A percentile compares a stretch with the other conserved stretches of the same genome.
phyloP scores from a whole-genome alignment of 2,329 filamentous ascomycete species.

The Penicillium sp. region DNA sequence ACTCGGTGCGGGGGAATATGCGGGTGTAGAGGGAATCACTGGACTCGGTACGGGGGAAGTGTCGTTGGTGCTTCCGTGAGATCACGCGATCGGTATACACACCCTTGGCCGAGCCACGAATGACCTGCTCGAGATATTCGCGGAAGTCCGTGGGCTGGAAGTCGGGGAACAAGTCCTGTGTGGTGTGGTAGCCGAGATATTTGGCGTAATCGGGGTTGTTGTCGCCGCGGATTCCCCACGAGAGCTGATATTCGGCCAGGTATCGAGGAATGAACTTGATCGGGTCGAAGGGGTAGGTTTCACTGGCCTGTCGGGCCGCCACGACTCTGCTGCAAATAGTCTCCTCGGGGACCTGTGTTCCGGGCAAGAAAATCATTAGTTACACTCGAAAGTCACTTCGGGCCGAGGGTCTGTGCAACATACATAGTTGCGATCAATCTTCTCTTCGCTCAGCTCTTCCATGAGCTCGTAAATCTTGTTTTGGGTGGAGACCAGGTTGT shows the following conservation, averaged over 20 bases:
- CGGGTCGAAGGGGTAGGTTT: conserved; percentile 40
- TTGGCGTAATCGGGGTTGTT: conserved; percentile 55
- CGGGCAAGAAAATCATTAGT: conserved; percentile 17
- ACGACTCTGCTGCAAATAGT: conserved; percentile 37
- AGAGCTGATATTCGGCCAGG: conserved; percentile 48
- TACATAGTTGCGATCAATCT: conserved; percentile 43
- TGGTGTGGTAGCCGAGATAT: conserved; percentile 57
- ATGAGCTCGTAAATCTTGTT: conserved; percentile 51
- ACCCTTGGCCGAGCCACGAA: conserved; percentile 44
- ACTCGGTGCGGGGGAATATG: conserved; percentile 38
- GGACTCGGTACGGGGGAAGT: conserved; percentile 39
- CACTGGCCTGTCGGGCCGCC: conserved; percentile 35
- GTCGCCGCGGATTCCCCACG: conserved; percentile 54
- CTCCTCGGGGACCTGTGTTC: conserved; percentile 35
- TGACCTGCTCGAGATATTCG: conserved; percentile 43
- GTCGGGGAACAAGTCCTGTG: conserved; percentile 57
- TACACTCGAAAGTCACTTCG: neutral
- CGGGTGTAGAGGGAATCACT: conserved; percentile 38
- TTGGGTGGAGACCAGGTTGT: conserved; percentile 49
- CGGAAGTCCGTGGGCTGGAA: conserved; percentile 44
- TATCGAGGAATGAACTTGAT: conserved; percentile 39
- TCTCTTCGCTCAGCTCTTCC: conserved; percentile 53
- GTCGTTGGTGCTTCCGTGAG: conserved; percentile 38
- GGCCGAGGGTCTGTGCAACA: conserved; percentile 13
- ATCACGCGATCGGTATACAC: conserved; percentile 39